A percentile compares a stretch with the other conserved stretches of the same genome.
Evolutionary conservation across 805 yeast genomes (phyloP).

Genomic region (Starmera quercuum): DNA sequence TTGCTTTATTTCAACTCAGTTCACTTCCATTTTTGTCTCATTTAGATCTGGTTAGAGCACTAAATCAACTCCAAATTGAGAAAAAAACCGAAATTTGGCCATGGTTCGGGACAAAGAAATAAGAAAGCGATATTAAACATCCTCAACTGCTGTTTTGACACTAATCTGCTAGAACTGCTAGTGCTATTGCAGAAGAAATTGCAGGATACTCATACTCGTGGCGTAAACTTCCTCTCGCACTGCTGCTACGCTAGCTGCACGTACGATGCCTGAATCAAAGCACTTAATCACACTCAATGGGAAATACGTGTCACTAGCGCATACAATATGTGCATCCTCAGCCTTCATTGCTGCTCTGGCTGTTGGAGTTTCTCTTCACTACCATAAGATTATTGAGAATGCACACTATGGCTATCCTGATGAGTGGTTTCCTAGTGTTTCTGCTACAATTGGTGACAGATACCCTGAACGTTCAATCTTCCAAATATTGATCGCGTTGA

Average conservation of each 20-base stretch:
- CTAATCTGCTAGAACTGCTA: too few species aligned
- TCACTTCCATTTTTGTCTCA: not conserved
- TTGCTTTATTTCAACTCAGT: too few species aligned
- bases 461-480: conserved; percentile 93
- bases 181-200: too few species aligned
- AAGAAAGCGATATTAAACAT: too few species aligned
- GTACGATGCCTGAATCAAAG: not conserved
- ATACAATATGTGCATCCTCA: conserved; percentile 59
- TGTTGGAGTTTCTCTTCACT: conserved; percentile 74
- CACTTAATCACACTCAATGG: conserved; percentile 45
- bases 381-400: conserved; percentile 80
- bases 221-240: too few species aligned
- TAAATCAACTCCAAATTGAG: not conserved
- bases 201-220: too few species aligned
- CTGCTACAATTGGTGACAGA: conserved; percentile 94
- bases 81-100: too few species aligned
- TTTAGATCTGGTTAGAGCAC: not conserved
- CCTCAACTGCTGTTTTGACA: too few species aligned
- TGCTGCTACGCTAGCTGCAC: too few species aligned
- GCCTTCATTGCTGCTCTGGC: conserved; percentile 73
- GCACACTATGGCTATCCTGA: conserved; percentile 88
- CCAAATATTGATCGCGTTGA: conserved; percentile 85
- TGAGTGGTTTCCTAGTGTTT: conserved; percentile 98
- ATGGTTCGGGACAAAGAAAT: too few species aligned
- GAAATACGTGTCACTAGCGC: conserved; percentile 60